Base-by-base conservation (phyloP, 208 protist genomes). In the Porcisia hertigi region DNA sequence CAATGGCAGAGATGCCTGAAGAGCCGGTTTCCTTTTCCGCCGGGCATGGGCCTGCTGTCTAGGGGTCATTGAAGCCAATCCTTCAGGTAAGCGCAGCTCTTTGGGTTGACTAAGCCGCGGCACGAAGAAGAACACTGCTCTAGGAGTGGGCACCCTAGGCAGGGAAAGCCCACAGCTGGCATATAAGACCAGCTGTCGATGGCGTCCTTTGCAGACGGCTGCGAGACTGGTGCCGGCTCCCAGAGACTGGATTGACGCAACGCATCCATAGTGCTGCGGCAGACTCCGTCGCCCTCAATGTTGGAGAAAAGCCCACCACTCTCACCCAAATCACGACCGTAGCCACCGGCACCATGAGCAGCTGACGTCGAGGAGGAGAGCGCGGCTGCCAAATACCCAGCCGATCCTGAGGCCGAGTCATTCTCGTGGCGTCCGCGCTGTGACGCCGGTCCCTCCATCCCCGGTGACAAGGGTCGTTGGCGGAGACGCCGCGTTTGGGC, bases 141-240 rank as follows among this genome's bases (percentile, higher is more conserved):
- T 41, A 97, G 83, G 74, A 89, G 89, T 18, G 91, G 84, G 64
- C 93, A 97, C 4, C 93, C 89, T 45, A 97, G 59, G 59, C 93
- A 97, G 11, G 91, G 90, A 58, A 92, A 85, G 9, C 88, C 92
- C 20, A 94, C 79, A 23, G 90, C 92, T 6, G 92, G 86, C 87
- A 93, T 90, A 75, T 90, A 92, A 47, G 81, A 65, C 88, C 89
- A 93, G 54, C 79, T 79, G 2, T 75, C 69, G 20, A 77, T 75
- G 59, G 77, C 76, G 53, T 66, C 84, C 23, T 71, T 59, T 49
- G 81, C 54, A n/a, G 75, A 79, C 6, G 75, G 80, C 45, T 70
- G 75, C 70, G 80, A 84, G 20, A 84, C 58, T n/a, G 65, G 59
- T 16, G 80, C 80, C 30, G 80, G 80, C 75, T 84, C 75, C 80